Conservation (phyloP, 2,329 filamentous ascomycete species). For the Nectriaceae sp. region DNA sequence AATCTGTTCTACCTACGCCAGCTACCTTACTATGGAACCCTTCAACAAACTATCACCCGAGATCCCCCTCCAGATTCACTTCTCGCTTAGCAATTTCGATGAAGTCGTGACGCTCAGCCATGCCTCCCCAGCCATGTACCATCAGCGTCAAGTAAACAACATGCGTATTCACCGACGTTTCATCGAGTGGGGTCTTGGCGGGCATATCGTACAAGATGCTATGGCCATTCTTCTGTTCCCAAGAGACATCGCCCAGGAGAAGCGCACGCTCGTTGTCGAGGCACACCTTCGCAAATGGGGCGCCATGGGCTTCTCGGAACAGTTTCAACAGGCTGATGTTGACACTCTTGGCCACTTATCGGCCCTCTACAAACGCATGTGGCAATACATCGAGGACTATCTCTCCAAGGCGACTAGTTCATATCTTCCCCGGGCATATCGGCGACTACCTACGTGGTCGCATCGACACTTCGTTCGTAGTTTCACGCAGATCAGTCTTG, state of each 20-base stretch:
- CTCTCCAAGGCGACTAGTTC: not conserved
- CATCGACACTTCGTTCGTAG: not conserved
- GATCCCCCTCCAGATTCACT: not conserved
- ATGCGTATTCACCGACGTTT: slow-evolving; percentile 3
- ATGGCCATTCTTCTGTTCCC: slow-evolving; percentile 5
- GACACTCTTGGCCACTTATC: not conserved
- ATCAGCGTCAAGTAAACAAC: not conserved
- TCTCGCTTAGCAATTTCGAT: not conserved
- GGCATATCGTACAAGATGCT: slow-evolving; percentile 1
- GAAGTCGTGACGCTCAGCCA: not conserved
- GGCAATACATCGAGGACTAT: not conserved
- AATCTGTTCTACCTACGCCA: too few relatives aligned
- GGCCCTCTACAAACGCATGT: not conserved
- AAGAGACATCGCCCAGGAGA: not conserved
- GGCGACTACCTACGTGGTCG: not conserved
- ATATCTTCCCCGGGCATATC: not conserved
- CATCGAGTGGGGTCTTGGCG: not conserved
- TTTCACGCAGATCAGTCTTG: not conserved
- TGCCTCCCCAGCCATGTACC: not conserved
- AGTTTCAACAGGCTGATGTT: not conserved
- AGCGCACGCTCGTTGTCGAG: too few relatives aligned
- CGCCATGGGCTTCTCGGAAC: not conserved
- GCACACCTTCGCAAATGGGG: not conserved
- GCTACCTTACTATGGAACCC: too few relatives aligned
- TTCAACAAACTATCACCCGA: not conserved